Percentiles rank a stretch among this genome's conserved stretches.
These are phyloP conservation scores for Nyssa sinensis DNA, from an alignment of 148 eudicot species.

Conservation along the genomic window DNA sequence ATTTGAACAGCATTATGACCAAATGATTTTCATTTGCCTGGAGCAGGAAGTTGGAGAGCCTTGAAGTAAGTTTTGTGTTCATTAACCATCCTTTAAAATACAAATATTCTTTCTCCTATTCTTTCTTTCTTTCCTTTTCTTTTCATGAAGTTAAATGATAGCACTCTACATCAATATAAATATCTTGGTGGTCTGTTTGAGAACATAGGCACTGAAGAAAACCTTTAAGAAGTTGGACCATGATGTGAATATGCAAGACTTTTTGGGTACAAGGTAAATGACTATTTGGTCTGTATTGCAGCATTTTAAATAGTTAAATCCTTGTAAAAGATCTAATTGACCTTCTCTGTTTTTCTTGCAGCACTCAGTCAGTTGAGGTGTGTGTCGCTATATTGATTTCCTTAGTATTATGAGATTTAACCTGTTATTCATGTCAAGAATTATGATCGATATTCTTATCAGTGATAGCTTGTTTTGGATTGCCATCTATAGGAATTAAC, in stretches of 20 bases:
- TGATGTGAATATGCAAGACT: conserved; percentile 57
- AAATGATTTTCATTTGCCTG: conserved; percentile 27
- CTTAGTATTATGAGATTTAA: too few relatives aligned
- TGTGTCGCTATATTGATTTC: too few relatives aligned
- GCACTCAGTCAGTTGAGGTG: conserved; percentile 54
- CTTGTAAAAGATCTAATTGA: background rate
- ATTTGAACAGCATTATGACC: conserved; percentile 7
- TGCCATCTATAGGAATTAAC: conserved; percentile 37
- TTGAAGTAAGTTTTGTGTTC: conserved; percentile 66
- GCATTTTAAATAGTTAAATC: background rate
- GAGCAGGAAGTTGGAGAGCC: conserved; percentile 93
- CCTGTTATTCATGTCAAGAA: conserved; percentile 21
- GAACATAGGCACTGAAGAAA: conserved; percentile 63
- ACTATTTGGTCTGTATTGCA: conserved; percentile 2
- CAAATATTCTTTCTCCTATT: background rate
- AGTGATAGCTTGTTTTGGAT: conserved; percentile 16
- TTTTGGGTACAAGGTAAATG: conserved; percentile 43
- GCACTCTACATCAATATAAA: too few relatives aligned
- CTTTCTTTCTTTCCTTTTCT: background rate
- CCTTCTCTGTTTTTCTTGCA: conserved; percentile 20
- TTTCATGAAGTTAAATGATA: background rate
- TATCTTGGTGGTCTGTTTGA: conserved; percentile 17
- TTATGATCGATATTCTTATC: conserved; percentile 17
- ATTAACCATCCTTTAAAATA: background rate
- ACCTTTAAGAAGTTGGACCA: conserved; percentile 56